Conservation (phyloP, 2,329 filamentous ascomycete species). For the Phialocephala sp. region DNA sequence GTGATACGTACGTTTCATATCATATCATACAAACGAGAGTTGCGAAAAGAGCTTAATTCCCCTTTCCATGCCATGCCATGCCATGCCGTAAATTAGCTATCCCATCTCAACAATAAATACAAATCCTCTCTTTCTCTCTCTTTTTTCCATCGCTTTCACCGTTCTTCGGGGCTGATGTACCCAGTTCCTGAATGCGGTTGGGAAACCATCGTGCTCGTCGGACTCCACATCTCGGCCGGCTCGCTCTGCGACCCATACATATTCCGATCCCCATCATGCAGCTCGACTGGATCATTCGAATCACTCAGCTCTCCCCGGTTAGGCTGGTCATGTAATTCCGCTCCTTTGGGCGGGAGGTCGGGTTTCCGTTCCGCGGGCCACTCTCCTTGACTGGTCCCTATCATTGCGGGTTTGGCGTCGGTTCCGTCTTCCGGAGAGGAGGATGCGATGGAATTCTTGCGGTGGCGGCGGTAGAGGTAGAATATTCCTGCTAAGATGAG, state of each 20-base stretch:
- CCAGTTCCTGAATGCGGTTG: background rate
- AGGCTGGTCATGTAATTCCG: conserved; percentile 3
- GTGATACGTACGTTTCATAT: background rate
- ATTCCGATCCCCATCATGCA: background rate
- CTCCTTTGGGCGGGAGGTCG: conserved; percentile 12
- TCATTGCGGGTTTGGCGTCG: conserved; percentile 11
- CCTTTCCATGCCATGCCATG: background rate
- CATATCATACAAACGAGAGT: background rate
- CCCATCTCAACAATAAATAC: conserved; percentile 5
- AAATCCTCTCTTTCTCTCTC: background rate
- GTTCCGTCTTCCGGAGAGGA: background rate
- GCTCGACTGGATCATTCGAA: background rate
- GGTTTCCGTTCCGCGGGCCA: conserved; percentile 4
- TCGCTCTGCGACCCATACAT: background rate
- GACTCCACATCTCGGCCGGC: conserved; percentile 14
- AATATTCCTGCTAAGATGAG: conserved; percentile 10
- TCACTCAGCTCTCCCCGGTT: background rate
- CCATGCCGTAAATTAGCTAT: background rate
- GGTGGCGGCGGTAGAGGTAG: conserved; percentile 5
- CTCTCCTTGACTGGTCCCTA: background rate
- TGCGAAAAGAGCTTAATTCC: background rate
- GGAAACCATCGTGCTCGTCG: conserved; percentile 5
- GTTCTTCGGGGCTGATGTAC: background rate
- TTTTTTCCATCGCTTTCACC: background rate
- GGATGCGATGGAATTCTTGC: background rate